Base-by-base conservation (phyloP, 768 basidiomycete species). In the Collybiopsis confluens region DNA sequence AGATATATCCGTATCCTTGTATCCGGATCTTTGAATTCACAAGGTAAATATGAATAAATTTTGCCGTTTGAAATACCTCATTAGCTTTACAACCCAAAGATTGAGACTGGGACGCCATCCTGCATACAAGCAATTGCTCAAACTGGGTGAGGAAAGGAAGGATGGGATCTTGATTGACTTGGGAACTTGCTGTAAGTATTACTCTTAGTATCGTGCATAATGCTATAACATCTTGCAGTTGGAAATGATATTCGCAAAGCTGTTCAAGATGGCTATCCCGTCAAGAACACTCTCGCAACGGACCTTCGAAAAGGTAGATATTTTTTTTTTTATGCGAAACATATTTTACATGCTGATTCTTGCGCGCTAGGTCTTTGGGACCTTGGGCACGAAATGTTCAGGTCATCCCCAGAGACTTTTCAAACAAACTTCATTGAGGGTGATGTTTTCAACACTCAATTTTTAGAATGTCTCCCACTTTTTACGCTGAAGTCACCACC, bases 301-400 rank as follows among this genome's bases (percentile, higher is more conserved):
- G 78, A 80, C 56, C 45, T 77, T 20, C 56, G 61, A 16, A 60
- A 60, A 54, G 74, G 77, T 16, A 30, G 5, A 27, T 18, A 35
- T 10, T 16, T 23, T 9, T 36, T 38, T 30, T 10, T n/a, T n/a
- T n/a, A n/a, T n/a, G n/a, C n/a, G n/a, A 11, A 16, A 36, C 16
- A 1, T n/a, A n/a, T 35, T 28, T 8, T 35, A 10, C 11, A 3
- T 37, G 0, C 3, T 15, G 49, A 4, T 2, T 20, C 42, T 35
- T 38, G 1, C 38, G 7, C 33, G 20, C n/a, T 53, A 75, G 74
- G 66, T 24, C 68, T 73, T 52, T 76, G 73, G 74, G 65, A 70
- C 5, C 62, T 76, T 2, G 77, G 77, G 1, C 74, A 78, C 53
- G 62, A 65, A 40, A 65, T 79, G 13, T 79, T 75, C 61, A 65